Evolutionary conservation across 2,329 filamentous ascomycete genomes (phyloP), one percentile per base, ranked within the genome.

Genomic region (Pseudohalonectria lignicola): DNA sequence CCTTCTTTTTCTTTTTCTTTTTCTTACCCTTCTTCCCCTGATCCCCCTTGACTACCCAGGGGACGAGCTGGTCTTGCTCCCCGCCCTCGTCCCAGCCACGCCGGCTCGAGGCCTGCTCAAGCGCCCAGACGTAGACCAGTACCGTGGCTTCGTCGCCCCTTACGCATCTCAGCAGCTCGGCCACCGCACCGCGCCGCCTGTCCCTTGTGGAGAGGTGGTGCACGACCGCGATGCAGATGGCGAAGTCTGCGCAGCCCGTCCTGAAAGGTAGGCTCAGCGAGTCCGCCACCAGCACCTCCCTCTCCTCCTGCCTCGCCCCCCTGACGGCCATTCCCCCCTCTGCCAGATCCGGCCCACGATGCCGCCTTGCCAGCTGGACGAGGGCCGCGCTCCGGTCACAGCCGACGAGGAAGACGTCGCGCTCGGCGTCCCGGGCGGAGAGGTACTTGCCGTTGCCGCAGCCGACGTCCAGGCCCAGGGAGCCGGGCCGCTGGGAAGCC

Each of bases 391-490:
- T 93, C 66, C 86, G 76, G 64, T 96, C 92, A 40, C 82, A 90
- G 41, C 79, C 90, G 42, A 96, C 57, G 39, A 95, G 81, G 62
- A 84, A 87, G 35, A 94, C 63, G 49, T 75, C 62, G 17, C 69
- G 71, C 60, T 93, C 93, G 41, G 94, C 82, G 43, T 73, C 66
- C 8, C 33, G 21, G 12, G 30, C 37, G 28, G 29, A 23, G 43
- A 96, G 67, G 57, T 96, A 95, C 67, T 96, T 96, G 48, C 92
- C 92, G 63, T 98, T 98, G 42, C 92, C 92, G 61, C 92, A 96
- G 43, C 92, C 92, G 40, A 96, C 71, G 60, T 98, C 92, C 23
- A 94, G 69, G 9, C 92, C 92, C 40, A 96, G 62, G 36, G 84
- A 74, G 19, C 88, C 90, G 11, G 77, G 62, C 0, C 69, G 55